Conservation (phyloP, 768 basidiomycete genomes). For the Termitomyces sp. region DNA sequence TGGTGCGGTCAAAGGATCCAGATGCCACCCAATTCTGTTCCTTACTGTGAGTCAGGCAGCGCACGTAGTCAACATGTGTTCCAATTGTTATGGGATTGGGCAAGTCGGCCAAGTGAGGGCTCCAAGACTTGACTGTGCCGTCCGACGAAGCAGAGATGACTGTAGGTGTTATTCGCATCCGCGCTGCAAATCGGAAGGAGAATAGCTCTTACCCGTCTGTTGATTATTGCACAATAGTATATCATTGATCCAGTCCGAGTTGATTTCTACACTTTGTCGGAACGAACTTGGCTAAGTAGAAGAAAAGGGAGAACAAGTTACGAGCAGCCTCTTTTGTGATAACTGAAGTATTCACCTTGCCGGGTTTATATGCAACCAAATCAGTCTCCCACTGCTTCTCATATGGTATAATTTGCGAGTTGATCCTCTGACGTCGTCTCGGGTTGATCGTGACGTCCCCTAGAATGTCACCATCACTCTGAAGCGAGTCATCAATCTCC, state of each 20-base stretch:
- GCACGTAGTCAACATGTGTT: conserved; percentile 79
- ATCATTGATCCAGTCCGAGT: conserved; percentile 97
- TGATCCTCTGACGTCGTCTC: conserved; percentile 29
- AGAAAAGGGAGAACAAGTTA: background rate
- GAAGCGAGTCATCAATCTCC: conserved; percentile 47
- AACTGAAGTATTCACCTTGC: conserved; percentile 29
- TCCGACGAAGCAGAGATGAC: conserved; percentile 95
- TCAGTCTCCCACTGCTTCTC: conserved; percentile 84
- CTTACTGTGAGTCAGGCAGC: conserved; percentile 71
- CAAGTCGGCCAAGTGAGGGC: conserved; percentile 60
- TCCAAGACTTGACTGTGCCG: conserved; percentile 92
- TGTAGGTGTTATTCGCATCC: conserved; percentile 16
- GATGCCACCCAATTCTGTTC: conserved; percentile 87
- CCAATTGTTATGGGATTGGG: conserved; percentile 67
- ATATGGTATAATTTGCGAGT: conserved; percentile 40
- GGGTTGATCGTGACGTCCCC: conserved; percentile 51
- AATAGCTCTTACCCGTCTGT: conserved; percentile 59
- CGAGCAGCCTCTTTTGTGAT: background rate
- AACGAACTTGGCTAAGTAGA: conserved; percentile 53
- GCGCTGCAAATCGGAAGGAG: background rate
- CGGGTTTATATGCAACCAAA: conserved; percentile 38
- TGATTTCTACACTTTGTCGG: conserved; percentile 83
- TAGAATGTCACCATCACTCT: conserved; percentile 71
- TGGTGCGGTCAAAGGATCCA: conserved; percentile 89
- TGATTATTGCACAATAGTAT: conserved; percentile 87